Conservation (phyloP, 768 basidiomycete species). For the Auricularia auricula-judae region DNA sequence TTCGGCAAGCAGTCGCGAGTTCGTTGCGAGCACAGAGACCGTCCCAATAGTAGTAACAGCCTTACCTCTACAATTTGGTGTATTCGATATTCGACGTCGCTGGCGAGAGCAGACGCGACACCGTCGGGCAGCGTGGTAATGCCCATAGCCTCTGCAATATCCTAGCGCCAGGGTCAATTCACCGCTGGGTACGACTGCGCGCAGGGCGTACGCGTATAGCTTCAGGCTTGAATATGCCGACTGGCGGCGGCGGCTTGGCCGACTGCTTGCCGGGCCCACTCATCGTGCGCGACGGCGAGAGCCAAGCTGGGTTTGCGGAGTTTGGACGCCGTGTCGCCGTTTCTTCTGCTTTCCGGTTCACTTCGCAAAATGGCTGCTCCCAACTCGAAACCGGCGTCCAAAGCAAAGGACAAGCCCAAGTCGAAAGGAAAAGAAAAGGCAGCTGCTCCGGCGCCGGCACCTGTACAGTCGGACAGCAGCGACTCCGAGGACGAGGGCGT, state of each 20-base stretch:
- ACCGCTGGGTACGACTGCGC: not conserved
- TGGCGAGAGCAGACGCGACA: conserved; percentile 77
- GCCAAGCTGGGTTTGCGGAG: not conserved
- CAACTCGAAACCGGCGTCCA: too few species aligned
- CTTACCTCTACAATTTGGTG: conserved; percentile 88
- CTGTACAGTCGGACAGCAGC: not conserved
- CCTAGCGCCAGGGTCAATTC: conserved; percentile 25
- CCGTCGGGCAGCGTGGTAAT: conserved; percentile 64
- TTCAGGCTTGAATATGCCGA: conserved; percentile 20
- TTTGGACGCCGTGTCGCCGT: not conserved
- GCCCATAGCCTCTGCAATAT: conserved; percentile 81
- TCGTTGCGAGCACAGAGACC: too few species aligned
- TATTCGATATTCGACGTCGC: conserved; percentile 93
- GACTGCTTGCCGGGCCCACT: not conserved
- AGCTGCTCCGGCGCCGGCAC: not conserved
- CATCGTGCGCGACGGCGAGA: not conserved
- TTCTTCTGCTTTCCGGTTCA: too few species aligned
- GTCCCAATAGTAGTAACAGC: not conserved
- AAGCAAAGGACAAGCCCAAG: too few species aligned
- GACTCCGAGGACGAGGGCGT: conserved; percentile 33
- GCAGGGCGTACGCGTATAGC: conserved; percentile 16
- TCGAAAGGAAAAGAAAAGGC: too few species aligned
- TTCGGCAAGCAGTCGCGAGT: too few species aligned
- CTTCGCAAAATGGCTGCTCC: too few species aligned
- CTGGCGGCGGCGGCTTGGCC: not conserved